Base-by-base conservation (phyloP, 192 early-diverging fungal genomes). In the Podila horticola region DNA sequence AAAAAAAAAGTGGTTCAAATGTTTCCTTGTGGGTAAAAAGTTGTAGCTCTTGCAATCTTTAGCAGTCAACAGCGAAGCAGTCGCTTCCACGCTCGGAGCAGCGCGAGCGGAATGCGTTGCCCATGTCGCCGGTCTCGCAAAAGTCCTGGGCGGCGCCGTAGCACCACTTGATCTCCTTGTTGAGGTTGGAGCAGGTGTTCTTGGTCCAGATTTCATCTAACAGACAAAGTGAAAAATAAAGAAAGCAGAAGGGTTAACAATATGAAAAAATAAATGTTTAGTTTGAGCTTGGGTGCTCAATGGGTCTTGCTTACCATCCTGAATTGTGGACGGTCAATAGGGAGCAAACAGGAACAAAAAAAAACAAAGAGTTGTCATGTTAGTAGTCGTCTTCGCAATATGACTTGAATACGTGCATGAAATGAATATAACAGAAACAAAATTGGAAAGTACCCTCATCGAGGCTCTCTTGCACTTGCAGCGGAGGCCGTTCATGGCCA, bases 121-220 rank as follows among this genome's bases (percentile, higher is more conserved):
- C 30, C 13, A 4, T 63, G 38, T 63, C 8, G 17, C 19, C 34
- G 62, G 62, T 63, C 62, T 41, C 62, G 62, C 62, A 63, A 38
- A 34, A 63, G 22, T 22, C n/a, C 22, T 63, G 30, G 17, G 33
- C 62, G 1, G 30, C 33, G 34, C 62, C 34, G 3, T 38, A 63
- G 62, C 62, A 63, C 62, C 62, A 63, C 62, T 8, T 31, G 3
- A 63, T 36, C 38, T 45, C 34, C 62, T 63, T 63, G 12, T 24
- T 33, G 19, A 63, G 34, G 17, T 1, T n/a, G 62, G 31, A 36
- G 62, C 62, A 63, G 7, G 30, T 33, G 22, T 63, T 63, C 31
- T 41, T 63, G 9, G 62, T 63, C 62, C 62, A 63, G 34, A 63
- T 36, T 33, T 38, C 30, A 41, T 63, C 62, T 22, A 24, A 9